phyloP scores from a whole-genome alignment of 148 eudicot species.

The Chenopodium berlandieri region DNA sequence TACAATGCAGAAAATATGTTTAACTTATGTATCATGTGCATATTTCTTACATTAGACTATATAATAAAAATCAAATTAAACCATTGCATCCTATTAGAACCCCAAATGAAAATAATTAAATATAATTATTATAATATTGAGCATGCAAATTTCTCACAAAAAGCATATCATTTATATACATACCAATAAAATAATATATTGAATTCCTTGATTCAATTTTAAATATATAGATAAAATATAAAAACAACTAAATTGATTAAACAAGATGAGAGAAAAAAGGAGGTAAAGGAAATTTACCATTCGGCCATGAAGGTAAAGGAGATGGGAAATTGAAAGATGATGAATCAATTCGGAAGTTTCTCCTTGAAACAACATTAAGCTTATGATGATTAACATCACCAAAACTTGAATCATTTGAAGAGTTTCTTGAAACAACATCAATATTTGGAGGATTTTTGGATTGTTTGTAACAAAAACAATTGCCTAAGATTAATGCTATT shows the following conservation, averaged over 20 bases:
- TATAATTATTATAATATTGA: no score
- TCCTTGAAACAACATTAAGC: slow-evolving; percentile 22
- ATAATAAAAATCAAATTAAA: no score
- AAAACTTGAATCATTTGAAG: neutral
- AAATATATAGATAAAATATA: neutral
- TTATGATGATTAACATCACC: neutral
- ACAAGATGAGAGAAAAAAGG: neutral
- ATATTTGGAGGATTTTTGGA: neutral
- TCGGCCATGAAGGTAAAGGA: slow-evolving; percentile 34
- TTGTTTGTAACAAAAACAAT: slow-evolving; percentile 14
- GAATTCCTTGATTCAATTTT: neutral
- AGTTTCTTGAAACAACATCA: neutral
- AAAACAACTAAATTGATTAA: neutral
- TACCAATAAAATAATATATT: no score
- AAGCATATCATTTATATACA: no score
- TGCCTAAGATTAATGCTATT: neutral
- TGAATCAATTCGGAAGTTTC: slow-evolving; percentile 19
- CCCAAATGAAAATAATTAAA: no score
- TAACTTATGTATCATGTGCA: no score
- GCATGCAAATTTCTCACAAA: neutral
- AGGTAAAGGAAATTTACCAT: slow-evolving; percentile 11
- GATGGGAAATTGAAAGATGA: slow-evolving; percentile 33
- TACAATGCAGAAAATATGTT: no score
- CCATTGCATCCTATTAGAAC: neutral
- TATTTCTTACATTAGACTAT: no score